Evolutionary conservation across 441 rosid genomes (phyloP), one percentile per base, ranked within the genome.

Genomic region (Jatropha multifida): DNA sequence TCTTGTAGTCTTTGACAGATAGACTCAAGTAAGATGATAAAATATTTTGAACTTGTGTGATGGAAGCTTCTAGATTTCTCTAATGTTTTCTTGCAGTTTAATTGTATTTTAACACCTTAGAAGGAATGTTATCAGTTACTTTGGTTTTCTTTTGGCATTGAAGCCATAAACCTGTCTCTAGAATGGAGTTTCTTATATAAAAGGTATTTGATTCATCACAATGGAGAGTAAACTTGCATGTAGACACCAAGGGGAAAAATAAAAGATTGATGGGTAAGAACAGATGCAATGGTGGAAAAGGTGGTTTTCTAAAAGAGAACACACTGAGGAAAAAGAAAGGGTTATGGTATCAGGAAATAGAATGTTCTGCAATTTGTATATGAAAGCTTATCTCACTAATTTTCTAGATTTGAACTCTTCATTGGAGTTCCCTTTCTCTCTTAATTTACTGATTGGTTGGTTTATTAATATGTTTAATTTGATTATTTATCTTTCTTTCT

Each of bases 401-500:
- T 56, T 52, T 51, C 15, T 60, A 40, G 48, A 63, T 63, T 59
- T 73, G 71, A 40, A 40, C 23, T 73, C 26, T 70, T 18, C 65
- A 17, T 37, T 12, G 18, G 26, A 63, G 18, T 67, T 23, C 17
- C 4, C 4, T 20, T 69, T 37, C 15, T 40, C 17, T 37, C 4
- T 69, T 8, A 32, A 2, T 8, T 18, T 18, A 14, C 32, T 40
- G 3, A 13, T 2, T 27, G 13, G 26, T 10, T 7, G 13, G 2
- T 66, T 66, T 12, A 18, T 52, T 10, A 54, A 8, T 20, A 11
- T 7, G 0, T 9, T 64, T 5, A 38, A 74, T 52, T 7, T 65
- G 40, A 38, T 40, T 74, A 1, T 68, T 18, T 72, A 8, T 74
- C 48, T 58, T 65, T 38, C 44, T 81, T 74, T 81, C 75, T 18